Conservation (phyloP, 2,329 filamentous ascomycete genomes). For the Cyclaneusma minus region DNA sequence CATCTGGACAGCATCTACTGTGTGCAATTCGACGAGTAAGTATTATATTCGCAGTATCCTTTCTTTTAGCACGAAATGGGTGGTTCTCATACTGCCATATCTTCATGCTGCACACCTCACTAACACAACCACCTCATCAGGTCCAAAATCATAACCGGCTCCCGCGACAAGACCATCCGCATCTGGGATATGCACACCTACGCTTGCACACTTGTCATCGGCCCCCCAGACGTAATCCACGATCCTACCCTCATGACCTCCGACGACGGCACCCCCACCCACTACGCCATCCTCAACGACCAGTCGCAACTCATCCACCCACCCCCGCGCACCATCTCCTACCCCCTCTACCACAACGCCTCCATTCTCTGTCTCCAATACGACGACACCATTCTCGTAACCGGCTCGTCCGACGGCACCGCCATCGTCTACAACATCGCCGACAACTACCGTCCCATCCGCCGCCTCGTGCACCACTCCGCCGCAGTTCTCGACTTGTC, state of each 20-base stretch:
- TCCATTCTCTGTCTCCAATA: slow-evolving; percentile 94
- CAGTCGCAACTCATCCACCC: slow-evolving; percentile 19
- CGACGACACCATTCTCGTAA: slow-evolving; percentile 83
- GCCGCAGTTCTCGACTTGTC: slow-evolving; percentile 88
- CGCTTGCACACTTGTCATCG: slow-evolving; percentile 73
- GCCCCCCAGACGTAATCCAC: slow-evolving; percentile 51
- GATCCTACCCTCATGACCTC: slow-evolving; percentile 34
- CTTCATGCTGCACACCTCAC: background rate
- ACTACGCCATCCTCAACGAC: slow-evolving; percentile 36
- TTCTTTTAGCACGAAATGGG: background rate
- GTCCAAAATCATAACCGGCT: slow-evolving; percentile 91
- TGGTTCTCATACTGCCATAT: slow-evolving; percentile 1
- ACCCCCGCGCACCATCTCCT: slow-evolving; percentile 34
- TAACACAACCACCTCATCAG: slow-evolving; percentile 30
- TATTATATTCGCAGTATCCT: slow-evolving; percentile 9
- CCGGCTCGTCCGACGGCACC: slow-evolving; percentile 80
- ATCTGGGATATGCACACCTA: slow-evolving; percentile 91
- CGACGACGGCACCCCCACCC: slow-evolving; percentile 31
- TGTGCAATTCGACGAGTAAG: slow-evolving; percentile 90
- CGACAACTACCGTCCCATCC: slow-evolving; percentile 63
- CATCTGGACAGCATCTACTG: slow-evolving; percentile 96
- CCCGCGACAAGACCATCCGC: slow-evolving; percentile 85
- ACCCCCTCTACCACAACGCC: slow-evolving; percentile 62
- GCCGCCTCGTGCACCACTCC: slow-evolving; percentile 61
- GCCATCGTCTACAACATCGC: slow-evolving; percentile 86